Evolutionary conservation across 2,329 filamentous ascomycete genomes (phyloP).

Genomic region (Cladorrhinum sp.): DNA sequence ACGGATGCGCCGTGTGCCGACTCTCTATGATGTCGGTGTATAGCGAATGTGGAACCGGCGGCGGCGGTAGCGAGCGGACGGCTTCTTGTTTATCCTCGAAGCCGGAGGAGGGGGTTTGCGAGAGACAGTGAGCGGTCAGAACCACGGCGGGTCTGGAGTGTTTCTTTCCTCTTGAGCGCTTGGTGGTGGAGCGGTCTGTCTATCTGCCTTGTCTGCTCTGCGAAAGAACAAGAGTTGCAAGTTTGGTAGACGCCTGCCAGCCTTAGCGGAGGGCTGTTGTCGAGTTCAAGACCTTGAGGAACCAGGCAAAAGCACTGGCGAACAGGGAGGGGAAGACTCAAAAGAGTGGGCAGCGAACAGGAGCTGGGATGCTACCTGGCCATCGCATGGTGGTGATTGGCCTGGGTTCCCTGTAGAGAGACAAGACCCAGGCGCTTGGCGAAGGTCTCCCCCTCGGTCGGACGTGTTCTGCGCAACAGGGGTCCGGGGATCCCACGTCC

Average conservation of each 20-base stretch:
- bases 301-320: slow-evolving; percentile 1
- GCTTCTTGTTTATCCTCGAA: slow-evolving; percentile 17
- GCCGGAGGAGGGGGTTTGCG: slow-evolving; percentile 9
- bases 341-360: slow-evolving; percentile 17
- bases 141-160: too few species aligned
- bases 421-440: slow-evolving; percentile 21
- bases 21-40: background rate
- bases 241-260: background rate
- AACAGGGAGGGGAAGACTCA: slow-evolving; percentile 19
- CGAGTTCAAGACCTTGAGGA: background rate
- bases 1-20: background rate
- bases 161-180: too few species aligned
- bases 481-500: slow-evolving; percentile 12
- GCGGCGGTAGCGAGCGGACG: slow-evolving; percentile 20
- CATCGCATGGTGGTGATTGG: slow-evolving; percentile 20
- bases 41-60: slow-evolving; percentile 5
- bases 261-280: background rate
- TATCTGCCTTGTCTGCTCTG: background rate
- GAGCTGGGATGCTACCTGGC: slow-evolving; percentile 11
- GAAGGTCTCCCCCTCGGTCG: slow-evolving; percentile 7
- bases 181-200: background rate
- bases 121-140: background rate
- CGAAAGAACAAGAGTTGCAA: background rate
- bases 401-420: slow-evolving; percentile 7
- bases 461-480: slow-evolving; percentile 12